Evolutionary conservation across 148 eudicot species (phyloP).

Genomic region (Talinum fruticosum): DNA sequence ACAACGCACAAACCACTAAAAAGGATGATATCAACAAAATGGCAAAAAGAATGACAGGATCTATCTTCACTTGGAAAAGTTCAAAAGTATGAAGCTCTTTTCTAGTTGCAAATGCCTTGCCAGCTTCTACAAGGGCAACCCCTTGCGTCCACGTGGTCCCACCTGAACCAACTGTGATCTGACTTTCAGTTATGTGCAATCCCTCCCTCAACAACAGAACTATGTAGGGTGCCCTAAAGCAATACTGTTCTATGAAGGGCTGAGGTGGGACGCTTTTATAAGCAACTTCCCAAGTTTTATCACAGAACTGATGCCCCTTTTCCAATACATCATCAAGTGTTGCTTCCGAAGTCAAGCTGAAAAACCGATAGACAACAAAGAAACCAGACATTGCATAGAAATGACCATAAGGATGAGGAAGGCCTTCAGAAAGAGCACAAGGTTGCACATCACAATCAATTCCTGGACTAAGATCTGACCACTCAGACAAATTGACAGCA

Average conservation of each 20-base stretch:
- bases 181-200: conserved; percentile 75
- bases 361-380: conserved; percentile 88
- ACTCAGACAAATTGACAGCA: conserved; percentile 89
- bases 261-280: conserved; percentile 81
- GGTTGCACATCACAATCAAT: conserved; percentile 82
- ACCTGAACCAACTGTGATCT: conserved; percentile 80
- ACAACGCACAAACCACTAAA: conserved; percentile 53
- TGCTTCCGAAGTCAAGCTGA: conserved; percentile 81
- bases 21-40: conserved; percentile 53
- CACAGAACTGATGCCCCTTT: conserved; percentile 75
- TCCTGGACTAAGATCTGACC: conserved; percentile 70
- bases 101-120: conserved; percentile 60
- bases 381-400: conserved; percentile 97
- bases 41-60: conserved; percentile 57
- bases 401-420: conserved; percentile 83
- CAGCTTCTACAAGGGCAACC: conserved; percentile 93
- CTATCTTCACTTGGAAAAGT: conserved; percentile 60
- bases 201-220: conserved; percentile 82
- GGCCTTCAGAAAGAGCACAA: conserved; percentile 75
- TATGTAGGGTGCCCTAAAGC: conserved; percentile 91
- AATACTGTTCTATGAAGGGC: conserved; percentile 95
- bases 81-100: conserved; percentile 43
- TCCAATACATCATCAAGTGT: conserved; percentile 81
- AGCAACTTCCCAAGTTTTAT: conserved; percentile 78
- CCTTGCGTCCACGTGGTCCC: conserved; percentile 98